A percentile compares a stretch with the other conserved stretches of the same genome.
These are phyloP conservation scores for Porodaedalea pini DNA, from an alignment of 1,284 basidiomycete genomes.

Conservation along the genomic window DNA sequence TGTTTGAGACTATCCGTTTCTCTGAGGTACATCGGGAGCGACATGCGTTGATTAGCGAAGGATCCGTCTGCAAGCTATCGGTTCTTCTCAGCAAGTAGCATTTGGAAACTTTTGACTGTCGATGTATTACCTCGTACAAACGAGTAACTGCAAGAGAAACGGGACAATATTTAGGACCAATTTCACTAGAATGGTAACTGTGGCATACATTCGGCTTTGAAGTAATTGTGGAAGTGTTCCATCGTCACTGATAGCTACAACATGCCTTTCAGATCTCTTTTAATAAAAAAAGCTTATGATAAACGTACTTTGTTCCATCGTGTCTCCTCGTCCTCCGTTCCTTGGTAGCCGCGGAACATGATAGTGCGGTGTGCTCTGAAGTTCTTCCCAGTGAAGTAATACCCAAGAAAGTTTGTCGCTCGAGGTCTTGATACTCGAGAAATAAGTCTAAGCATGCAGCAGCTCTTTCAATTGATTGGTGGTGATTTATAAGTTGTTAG, in stretches of 20 bases:
- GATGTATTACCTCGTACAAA: constrained; percentile 32
- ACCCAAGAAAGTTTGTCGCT: background rate
- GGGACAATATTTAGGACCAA: background rate
- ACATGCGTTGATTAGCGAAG: constrained; percentile 44
- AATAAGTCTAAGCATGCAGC: background rate
- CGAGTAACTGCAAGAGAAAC: constrained; percentile 31
- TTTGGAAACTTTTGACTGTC: background rate
- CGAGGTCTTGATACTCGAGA: background rate
- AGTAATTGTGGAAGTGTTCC: constrained; percentile 18
- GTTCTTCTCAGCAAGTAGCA: background rate
- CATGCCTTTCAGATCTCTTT: background rate
- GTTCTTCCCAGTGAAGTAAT: background rate
- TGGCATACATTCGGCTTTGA: constrained; percentile 19
- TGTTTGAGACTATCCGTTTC: constrained; percentile 41
- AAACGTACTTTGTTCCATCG: constrained; percentile 17
- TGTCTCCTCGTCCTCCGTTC: constrained; percentile 4
- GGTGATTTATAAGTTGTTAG: background rate
- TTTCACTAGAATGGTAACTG: background rate
- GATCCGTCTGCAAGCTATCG: constrained; percentile 47
- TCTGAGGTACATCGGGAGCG: constrained; percentile 42
- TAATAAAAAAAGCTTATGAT: background rate
- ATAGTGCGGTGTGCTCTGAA: background rate
- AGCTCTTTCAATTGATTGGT: background rate
- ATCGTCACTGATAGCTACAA: constrained; percentile 16
- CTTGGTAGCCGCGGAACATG: background rate